Evolutionary conservation across 495 filamentous ascomycete species (phyloP).

Genomic region (Pyronema omphalodes): DNA sequence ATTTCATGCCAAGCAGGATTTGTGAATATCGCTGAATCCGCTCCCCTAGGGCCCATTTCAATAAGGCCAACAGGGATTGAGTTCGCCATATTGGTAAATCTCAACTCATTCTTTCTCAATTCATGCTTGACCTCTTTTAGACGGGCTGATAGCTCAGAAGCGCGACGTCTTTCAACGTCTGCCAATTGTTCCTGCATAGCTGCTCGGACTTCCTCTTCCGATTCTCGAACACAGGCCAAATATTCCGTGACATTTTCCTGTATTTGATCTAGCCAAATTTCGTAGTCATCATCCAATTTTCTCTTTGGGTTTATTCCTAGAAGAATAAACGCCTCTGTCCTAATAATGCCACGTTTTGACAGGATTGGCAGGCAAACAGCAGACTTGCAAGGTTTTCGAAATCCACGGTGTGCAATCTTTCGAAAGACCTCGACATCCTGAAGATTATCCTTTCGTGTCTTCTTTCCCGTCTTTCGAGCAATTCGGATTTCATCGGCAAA

Average conservation of each 20-base stretch:
- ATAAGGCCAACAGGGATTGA: neutral
- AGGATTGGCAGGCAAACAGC: conserved; percentile 16
- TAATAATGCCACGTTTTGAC: conserved; percentile 6
- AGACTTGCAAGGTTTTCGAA: conserved; percentile 11
- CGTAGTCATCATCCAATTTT: conserved; percentile 12
- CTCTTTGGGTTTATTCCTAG: conserved; percentile 18
- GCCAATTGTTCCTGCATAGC: conserved; percentile 11
- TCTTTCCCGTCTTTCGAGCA: neutral
- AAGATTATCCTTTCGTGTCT: neutral
- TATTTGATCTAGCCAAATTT: conserved; percentile 13
- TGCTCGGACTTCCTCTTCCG: conserved; percentile 10
- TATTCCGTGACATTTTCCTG: conserved; percentile 14
- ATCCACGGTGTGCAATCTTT: conserved; percentile 10
- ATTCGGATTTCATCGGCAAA: neutral
- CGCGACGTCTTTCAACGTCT: neutral
- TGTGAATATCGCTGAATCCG: neutral
- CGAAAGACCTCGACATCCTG: neutral
- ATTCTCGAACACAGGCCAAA: conserved; percentile 9
- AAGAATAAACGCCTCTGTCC: conserved; percentile 6
- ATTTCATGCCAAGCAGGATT: conserved; percentile 5
- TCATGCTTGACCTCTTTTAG: neutral
- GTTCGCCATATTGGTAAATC: neutral
- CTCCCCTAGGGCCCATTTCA: neutral
- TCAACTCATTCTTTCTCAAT: conserved; percentile 1
- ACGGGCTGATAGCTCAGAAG: neutral